Evolutionary conservation across 2,329 filamentous ascomycete species (phyloP).

Genomic region (Phaeosphaeriaceae sp.): DNA sequence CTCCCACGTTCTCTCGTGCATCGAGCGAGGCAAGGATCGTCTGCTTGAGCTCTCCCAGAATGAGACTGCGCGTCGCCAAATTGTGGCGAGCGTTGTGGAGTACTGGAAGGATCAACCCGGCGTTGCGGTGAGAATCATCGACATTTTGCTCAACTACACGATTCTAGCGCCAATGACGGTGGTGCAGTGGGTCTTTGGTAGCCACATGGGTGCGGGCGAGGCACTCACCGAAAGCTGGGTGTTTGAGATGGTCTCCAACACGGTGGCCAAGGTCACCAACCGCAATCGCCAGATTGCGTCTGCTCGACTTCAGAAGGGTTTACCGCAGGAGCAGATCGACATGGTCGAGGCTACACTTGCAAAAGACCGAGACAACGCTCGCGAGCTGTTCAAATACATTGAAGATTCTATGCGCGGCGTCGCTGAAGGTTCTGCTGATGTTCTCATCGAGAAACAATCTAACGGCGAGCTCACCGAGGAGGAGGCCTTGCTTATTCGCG

Average conservation of each 20-base stretch:
- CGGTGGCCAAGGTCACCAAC: constrained; percentile 86
- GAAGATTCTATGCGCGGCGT: constrained; percentile 78
- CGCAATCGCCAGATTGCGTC: constrained; percentile 81
- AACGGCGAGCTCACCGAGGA: constrained; percentile 48
- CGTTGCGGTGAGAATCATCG: constrained; percentile 87
- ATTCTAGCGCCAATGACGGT: constrained; percentile 87
- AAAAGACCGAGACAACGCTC: constrained; percentile 75
- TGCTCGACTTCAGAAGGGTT: constrained; percentile 63
- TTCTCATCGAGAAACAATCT: constrained; percentile 74
- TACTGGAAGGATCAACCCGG: constrained; percentile 96
- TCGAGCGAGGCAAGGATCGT: constrained; percentile 91
- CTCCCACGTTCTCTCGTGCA: constrained; percentile 92
- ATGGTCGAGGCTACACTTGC: constrained; percentile 70
- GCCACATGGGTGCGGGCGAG: constrained; percentile 67
- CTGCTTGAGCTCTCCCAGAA: constrained; percentile 78
- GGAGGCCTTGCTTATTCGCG: constrained; percentile 67
- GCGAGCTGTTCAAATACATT: constrained; percentile 79
- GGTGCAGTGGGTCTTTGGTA: constrained; percentile 84
- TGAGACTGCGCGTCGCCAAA: constrained; percentile 79
- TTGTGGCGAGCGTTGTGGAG: constrained; percentile 85
- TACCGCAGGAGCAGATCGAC: constrained; percentile 63
- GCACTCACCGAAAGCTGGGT: constrained; percentile 76
- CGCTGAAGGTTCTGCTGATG: constrained; percentile 74
- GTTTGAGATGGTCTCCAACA: constrained; percentile 89
- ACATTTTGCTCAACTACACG: constrained; percentile 96